Evolutionary conservation across 768 basidiomycete genomes (phyloP).

Genomic region (Psilocybe subaeruginosa): DNA sequence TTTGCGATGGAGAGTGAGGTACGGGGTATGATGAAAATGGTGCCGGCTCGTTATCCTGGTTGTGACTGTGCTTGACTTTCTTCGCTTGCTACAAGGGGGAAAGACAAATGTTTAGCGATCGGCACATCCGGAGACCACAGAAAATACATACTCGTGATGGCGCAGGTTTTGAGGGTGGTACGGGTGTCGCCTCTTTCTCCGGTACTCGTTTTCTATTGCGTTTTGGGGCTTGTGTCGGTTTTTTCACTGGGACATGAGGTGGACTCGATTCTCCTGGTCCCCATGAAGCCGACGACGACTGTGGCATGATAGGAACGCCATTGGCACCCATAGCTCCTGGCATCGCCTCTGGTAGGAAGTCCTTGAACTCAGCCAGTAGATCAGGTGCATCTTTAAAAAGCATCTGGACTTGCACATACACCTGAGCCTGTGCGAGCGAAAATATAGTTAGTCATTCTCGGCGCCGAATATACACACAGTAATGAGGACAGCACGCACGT

Average conservation of each 20-base stretch:
- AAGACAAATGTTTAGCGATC: not conserved
- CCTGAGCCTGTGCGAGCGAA: conserved; percentile 54
- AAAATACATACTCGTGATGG: conserved; percentile 34
- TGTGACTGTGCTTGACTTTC: conserved; percentile 65
- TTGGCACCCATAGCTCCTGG: conserved; percentile 41
- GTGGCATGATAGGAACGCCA: conserved; percentile 53
- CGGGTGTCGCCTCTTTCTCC: conserved; percentile 73
- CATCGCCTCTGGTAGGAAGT: conserved; percentile 73
- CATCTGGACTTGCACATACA: conserved; percentile 78
- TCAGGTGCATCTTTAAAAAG: conserved; percentile 85
- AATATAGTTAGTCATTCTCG: not conserved
- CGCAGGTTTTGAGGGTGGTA: conserved; percentile 51
- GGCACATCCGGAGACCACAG: not conserved
- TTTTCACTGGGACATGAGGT: conserved; percentile 45
- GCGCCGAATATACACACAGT: conserved; percentile 13
- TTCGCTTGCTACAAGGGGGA: conserved; percentile 48
- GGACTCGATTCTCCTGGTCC: conserved; percentile 41
- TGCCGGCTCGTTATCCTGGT: conserved; percentile 57
- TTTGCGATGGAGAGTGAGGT: conserved; percentile 39
- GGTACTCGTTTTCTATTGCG: conserved; percentile 58
- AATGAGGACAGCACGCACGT: conserved; percentile 42
- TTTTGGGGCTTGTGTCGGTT: conserved; percentile 46
- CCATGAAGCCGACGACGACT: conserved; percentile 45
- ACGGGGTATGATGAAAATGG: conserved; percentile 52
- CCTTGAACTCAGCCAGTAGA: conserved; percentile 78